These are phyloP conservation scores for Alternaria atra DNA, from an alignment of 2,329 filamentous ascomycete genomes.

Conservation along the genomic window DNA sequence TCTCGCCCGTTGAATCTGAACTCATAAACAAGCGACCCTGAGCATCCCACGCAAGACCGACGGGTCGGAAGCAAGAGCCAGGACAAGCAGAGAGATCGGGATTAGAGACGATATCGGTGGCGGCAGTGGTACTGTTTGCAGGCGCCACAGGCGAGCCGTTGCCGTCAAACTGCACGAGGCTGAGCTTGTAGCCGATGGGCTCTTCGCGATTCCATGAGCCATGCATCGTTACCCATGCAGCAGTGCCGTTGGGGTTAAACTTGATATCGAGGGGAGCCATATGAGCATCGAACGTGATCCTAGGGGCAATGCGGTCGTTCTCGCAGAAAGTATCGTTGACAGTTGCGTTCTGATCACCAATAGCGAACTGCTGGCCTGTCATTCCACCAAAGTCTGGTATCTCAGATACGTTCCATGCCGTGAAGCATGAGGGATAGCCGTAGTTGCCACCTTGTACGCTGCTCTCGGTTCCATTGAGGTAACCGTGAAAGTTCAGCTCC, in stretches of 20 bases:
- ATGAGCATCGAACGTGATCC: constrained; percentile 71
- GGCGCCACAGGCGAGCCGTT: constrained; percentile 57
- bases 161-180: constrained; percentile 55
- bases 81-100: constrained; percentile 64
- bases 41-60: constrained; percentile 63
- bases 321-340: constrained; percentile 60
- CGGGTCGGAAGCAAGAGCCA: constrained; percentile 68
- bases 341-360: constrained; percentile 55
- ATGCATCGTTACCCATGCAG: constrained; percentile 75
- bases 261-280: constrained; percentile 76
- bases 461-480: constrained; percentile 61
- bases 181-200: constrained; percentile 62
- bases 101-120: constrained; percentile 65
- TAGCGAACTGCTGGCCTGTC: constrained; percentile 62
- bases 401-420: constrained; percentile 67
- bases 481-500: constrained; percentile 76
- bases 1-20: constrained; percentile 71
- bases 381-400: constrained; percentile 59
- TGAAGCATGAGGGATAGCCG: constrained; percentile 75
- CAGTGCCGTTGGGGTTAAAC: constrained; percentile 66
- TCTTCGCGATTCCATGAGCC: constrained; percentile 69
- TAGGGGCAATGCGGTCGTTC: constrained; percentile 52
- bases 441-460: constrained; percentile 64
- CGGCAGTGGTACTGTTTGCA: constrained; percentile 58
- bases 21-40: constrained; percentile 68